Conservation (phyloP, 495 filamentous ascomycete species). For the Chlorociboria aeruginascens region DNA sequence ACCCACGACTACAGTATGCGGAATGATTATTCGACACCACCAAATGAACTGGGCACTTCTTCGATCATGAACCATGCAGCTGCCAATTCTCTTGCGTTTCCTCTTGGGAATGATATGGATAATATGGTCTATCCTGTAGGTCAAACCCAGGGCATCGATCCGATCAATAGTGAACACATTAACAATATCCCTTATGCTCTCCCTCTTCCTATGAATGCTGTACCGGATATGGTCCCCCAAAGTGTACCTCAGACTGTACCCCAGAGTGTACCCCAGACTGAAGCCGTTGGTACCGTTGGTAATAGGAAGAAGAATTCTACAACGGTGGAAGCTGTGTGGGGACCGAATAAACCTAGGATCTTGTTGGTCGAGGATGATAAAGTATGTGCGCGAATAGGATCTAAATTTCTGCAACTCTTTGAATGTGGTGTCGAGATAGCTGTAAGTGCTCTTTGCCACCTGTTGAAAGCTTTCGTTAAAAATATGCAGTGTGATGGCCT, state of each 20-base stretch:
- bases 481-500: constrained; percentile 65
- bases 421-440: constrained; percentile 83
- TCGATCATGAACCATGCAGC: constrained; percentile 21
- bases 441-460: constrained; percentile 43
- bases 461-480: constrained; percentile 5
- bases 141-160: constrained; percentile 82
- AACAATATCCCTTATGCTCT: constrained; percentile 82
- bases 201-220: constrained; percentile 25
- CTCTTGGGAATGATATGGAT: constrained; percentile 54
- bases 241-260: no score
- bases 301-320: constrained; percentile 14
- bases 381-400: constrained; percentile 85
- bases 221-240: constrained; percentile 14
- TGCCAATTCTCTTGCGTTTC: constrained; percentile 29
- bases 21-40: constrained; percentile 27
- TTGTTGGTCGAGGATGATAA: constrained; percentile 92
- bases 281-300: no score
- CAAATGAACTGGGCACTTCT: constrained; percentile 11
- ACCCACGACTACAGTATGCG: constrained; percentile 56
- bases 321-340: constrained; percentile 63
- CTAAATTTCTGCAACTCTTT: constrained; percentile 85
- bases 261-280: no score
- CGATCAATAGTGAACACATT: constrained; percentile 87
- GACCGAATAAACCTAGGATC: constrained; percentile 67
- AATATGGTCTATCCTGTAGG: constrained; percentile 85